Evolutionary conservation across 768 basidiomycete genomes (phyloP).

Genomic region (Suillus lakei): DNA sequence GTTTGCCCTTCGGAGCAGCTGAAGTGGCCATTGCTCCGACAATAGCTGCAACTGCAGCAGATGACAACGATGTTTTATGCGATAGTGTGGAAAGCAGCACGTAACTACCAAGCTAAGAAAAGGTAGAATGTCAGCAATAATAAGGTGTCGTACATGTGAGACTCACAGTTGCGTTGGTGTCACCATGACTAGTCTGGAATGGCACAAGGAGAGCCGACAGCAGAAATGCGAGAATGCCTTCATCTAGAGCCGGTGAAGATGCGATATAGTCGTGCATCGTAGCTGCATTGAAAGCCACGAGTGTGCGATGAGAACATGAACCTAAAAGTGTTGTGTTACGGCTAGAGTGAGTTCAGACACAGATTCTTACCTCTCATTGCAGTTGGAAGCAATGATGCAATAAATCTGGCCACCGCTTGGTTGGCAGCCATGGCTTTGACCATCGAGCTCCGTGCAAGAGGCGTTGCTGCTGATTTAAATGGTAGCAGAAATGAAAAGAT

Average conservation of each 20-base stretch:
- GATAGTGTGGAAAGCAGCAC: conserved; percentile 74
- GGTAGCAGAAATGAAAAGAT: conserved; percentile 72
- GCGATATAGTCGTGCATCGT: conserved; percentile 81
- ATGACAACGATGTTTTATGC: conserved; percentile 62
- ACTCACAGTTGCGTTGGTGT: conserved; percentile 55
- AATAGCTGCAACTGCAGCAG: conserved; percentile 63
- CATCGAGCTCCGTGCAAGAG: conserved; percentile 72
- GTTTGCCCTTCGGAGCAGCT: conserved; percentile 36
- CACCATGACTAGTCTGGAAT: conserved; percentile 51
- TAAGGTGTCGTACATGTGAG: neutral
- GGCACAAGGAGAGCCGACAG: conserved; percentile 69
- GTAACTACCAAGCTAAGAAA: conserved; percentile 67
- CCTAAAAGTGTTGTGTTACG: conserved; percentile 21
- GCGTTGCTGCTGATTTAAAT: conserved; percentile 77
- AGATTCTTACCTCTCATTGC: conserved; percentile 49
- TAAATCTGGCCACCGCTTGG: conserved; percentile 72
- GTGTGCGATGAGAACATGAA: conserved; percentile 60
- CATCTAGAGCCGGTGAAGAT: conserved; percentile 57
- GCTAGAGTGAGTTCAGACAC: too few species aligned
- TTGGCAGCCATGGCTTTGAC: conserved; percentile 79
- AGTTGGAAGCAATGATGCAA: conserved; percentile 65
- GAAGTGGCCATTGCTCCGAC: conserved; percentile 56
- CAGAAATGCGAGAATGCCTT: conserved; percentile 67
- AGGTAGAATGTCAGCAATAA: neutral
- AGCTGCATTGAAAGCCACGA: conserved; percentile 84